Base-by-base conservation (phyloP, 345 rosid genomes). In the Arabidopsis thaliana region DNA sequence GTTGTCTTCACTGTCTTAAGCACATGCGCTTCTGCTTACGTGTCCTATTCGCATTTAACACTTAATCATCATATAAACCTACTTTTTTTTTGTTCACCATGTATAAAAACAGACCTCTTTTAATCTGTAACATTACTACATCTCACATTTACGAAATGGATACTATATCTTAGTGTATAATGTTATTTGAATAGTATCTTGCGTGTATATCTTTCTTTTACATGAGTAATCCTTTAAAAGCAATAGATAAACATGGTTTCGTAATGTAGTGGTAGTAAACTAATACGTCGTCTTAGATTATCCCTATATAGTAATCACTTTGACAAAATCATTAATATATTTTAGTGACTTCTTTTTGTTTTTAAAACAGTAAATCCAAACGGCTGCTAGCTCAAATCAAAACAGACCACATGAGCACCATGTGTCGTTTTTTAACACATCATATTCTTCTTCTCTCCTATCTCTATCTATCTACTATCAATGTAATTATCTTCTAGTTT, bases 21-120 rank as follows among this genome's bases (percentile, higher is more conserved):
- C 81, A 78, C 81, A 78, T 78, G 81, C 74, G 65, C 44, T 59
- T 6, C 77, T 59, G 65, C 78, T 59, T 72, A 72, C 81, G 78
- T 72, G 74, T 78, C 59, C 12, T 59, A 3, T 52, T 78, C 48
- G 13, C 63, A 76, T 76, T 76, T 68, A 36, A 59, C 57, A 59
- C 8, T 59, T 49, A 14, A 41, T 2, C 42, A 8, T 7, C 20
- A 36, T 36, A 7, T 42, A 65, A n/a, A 25, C 52, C 32, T 67
- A 49, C 60, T 75, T 30, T 16, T 16, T 16, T 16, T 16, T 16
- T 16, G 20, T 16, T 16, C 20, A 16, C 20, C 20, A 16, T 16
- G 20, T 16, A 16, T 16, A 16, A 16, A 16, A 16, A 44, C 33
- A 42, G 33, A 28, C n/a, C 20, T 40, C 44, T n/a, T 62, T 63